Base-by-base conservation (phyloP, 2,329 filamentous ascomycete species). In the Cordyceps sp. region DNA sequence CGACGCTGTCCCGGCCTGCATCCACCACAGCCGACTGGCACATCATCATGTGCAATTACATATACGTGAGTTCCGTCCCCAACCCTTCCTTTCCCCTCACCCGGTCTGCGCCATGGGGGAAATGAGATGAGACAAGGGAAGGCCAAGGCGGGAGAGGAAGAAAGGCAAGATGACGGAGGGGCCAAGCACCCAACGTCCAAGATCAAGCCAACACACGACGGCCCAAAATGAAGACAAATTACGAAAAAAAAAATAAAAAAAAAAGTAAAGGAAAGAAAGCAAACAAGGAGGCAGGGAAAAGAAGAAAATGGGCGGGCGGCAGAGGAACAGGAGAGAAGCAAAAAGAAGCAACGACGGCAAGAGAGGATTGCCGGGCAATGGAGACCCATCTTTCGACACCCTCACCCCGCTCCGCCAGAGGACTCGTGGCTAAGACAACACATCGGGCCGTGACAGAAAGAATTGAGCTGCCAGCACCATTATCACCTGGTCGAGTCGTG, bases 391-490 rank as follows among this genome's bases (percentile, higher is more conserved):
- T 10, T 12, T 24, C 10, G 5, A 10, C 4, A 5, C n/a, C 9
- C 22, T 24, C 5, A 5, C 9, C n/a, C 9, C 5, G 10, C 10
- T 5, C 22, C 5, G 9, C n/a, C n/a, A 10, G 10, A 5, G 4
- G 9, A 24, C 9, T 10, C 4, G 4, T 24, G 5, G 22, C 4
- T 10, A 24, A 5, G 4, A 4, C n/a, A 4, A 24, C 22, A 4
- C n/a, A 17, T 17, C n/a, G n/a, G n/a, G n/a, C n/a, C n/a, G 17
- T 17, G 29, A 23, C 38, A 66, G 63, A 63, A 64, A 36, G 60
- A 66, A 37, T 55, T 66, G 37, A 62, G 63, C 47, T 66, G 64
- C 38, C 56, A 62, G 39, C 54, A 57, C 33, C 61, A 66, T 46
- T 64, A 62, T 50, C 64, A 66, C 39, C 45, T 59, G 38, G 58